Evolutionary conservation across 2,329 filamentous ascomycete genomes (phyloP).

Genomic region (Trichoderma arundinaceum): DNA sequence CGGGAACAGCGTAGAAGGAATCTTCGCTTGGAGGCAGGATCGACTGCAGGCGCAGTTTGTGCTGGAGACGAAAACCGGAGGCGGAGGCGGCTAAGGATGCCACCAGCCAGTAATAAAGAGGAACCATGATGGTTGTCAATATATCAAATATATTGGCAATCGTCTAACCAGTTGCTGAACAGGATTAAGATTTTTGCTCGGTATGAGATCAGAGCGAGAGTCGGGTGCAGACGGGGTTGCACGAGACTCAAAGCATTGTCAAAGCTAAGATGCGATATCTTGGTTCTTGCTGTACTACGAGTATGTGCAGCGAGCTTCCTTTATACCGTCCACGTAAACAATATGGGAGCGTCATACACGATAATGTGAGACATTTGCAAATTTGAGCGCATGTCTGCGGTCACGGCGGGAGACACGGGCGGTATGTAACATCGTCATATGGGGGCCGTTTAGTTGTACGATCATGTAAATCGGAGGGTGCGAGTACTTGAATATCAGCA

Average conservation of each 20-base stretch:
- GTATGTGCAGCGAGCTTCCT: not conserved
- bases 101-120: not conserved
- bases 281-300: not conserved
- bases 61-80: too few relatives aligned
- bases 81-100: slow-evolving; percentile 1
- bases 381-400: not conserved
- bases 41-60: not conserved
- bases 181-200: not conserved
- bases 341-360: not conserved
- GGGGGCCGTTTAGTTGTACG: not conserved
- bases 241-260: not conserved
- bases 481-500: too few relatives aligned
- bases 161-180: too few relatives aligned
- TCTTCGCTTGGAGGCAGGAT: slow-evolving; percentile 32
- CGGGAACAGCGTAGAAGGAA: slow-evolving; percentile 34
- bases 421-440: slow-evolving; percentile 13
- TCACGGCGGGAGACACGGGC: not conserved
- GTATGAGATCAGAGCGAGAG: not conserved
- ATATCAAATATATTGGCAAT: not conserved
- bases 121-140: not conserved
- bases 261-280: not conserved
- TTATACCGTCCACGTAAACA: not conserved
- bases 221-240: not conserved
- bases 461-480: not conserved
- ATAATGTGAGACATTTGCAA: not conserved